Evolutionary conservation across 23 red algal genomes (phyloP), one percentile per base, ranked within the genome.

Genomic region (Agarophyton chilense): DNA sequence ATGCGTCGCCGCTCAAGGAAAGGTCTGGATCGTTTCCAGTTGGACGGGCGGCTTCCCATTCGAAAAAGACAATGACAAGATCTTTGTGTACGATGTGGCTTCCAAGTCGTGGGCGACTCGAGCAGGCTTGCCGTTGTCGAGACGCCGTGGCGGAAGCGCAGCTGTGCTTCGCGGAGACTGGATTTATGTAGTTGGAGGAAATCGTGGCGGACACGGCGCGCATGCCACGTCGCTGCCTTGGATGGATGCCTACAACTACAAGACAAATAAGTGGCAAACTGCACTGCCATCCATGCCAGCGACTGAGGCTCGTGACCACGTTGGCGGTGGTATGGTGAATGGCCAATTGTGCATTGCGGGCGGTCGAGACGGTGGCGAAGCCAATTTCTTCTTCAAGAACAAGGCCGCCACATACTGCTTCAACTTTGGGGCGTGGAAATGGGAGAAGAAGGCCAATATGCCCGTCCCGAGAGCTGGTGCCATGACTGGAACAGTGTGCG

Each of bases 21-120:
- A 68, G 36, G 82, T 94, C 9, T 86, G 65, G 60, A 71, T 94
- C 22, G 65, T 70, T n/a, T 79, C 82, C 22, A 71, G 79, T 41
- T 84, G 91, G 91, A 86, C 81, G 56, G 91, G 91, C 21, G 82
- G 74, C 36, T 94, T 86, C 39, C 91, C 91, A 0, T 85, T 84
- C 47, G 91, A 94, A 52, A 56, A 70, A 18, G 68, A 77, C 49
- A 79, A 67, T 50, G 81, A 77, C 40, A 87, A 49, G 68, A 25
- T 94, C 1, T 86, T 67, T 46, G 47, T 85, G 38, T 94, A 94
- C 74, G 65, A 78, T 29, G 73, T 85, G 11, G 81, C 81, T 5
- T 38, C 49, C 9, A 60, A 79, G 16, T 1, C 14, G 28, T 94
- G 91, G 91, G 14, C 33, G 0, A 87, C 71, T 39, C 70, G 91